phyloP scores from a whole-genome alignment of 73 alveolate species.

The Paramecium caudatum region DNA sequence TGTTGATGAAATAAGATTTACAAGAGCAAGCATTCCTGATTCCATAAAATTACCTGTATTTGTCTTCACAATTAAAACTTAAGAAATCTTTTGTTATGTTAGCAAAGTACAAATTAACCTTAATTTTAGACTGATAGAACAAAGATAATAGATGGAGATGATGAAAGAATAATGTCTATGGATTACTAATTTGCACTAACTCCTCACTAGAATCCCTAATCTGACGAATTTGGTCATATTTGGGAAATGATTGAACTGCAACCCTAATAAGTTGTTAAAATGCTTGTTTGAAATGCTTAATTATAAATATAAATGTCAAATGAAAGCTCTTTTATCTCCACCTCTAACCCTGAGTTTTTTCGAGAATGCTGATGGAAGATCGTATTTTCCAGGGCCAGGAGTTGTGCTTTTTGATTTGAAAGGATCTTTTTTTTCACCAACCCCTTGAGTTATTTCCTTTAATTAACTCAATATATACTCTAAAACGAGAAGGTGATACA shows the following conservation, averaged over 20 bases:
- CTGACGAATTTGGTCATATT: slow-evolving; percentile 38
- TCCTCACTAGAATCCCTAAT: slow-evolving; percentile 42
- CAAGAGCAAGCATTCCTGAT: slow-evolving; percentile 50
- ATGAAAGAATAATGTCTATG: slow-evolving; percentile 65
- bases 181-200: slow-evolving; percentile 70
- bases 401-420: slow-evolving; percentile 50
- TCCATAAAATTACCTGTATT: slow-evolving; percentile 45
- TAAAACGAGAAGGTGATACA: slow-evolving; percentile 41
- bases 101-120: neutral
- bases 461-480: neutral
- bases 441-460: slow-evolving; percentile 38
- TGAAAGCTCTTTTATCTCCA: slow-evolving; percentile 61
- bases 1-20: slow-evolving; percentile 59
- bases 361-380: slow-evolving; percentile 36
- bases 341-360: slow-evolving; percentile 44
- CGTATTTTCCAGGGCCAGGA: slow-evolving; percentile 67
- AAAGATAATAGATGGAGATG: slow-evolving; percentile 66
- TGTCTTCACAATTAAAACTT: slow-evolving; percentile 38
- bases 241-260: slow-evolving; percentile 69
- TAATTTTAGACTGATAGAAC: slow-evolving; percentile 33
- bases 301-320: slow-evolving; percentile 35
- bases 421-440: slow-evolving; percentile 65
- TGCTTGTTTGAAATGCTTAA: slow-evolving; percentile 63
- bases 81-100: slow-evolving; percentile 63
- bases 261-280: slow-evolving; percentile 63